Conservation (phyloP, 805 yeast genomes). For the Candida berthetii region DNA sequence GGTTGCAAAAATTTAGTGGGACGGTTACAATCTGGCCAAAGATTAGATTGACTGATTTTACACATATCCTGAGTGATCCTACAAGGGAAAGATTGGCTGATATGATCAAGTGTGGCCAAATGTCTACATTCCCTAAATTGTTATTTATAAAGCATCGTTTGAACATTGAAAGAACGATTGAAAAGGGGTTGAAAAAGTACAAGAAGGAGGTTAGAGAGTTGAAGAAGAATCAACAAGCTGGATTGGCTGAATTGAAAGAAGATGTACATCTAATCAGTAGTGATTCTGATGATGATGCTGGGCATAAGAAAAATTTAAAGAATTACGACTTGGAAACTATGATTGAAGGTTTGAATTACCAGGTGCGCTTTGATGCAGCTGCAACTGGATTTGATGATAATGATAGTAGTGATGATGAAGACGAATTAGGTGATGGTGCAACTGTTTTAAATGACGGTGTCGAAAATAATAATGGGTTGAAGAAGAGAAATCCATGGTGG, state of each 20-base stretch:
- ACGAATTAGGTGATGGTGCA: not conserved
- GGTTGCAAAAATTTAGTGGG: slow-evolving; percentile 71
- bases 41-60: slow-evolving; percentile 50
- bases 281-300: slow-evolving; percentile 8
- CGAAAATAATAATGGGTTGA: not conserved
- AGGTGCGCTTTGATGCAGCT: slow-evolving; percentile 4
- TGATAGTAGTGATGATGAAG: not conserved
- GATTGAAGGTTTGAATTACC: slow-evolving; percentile 8
- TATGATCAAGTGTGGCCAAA: slow-evolving; percentile 58
- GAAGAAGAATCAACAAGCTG: slow-evolving; percentile 2
- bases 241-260: not conserved
- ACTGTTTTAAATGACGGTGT: not conserved
- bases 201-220: slow-evolving; percentile 6
- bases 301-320: not conserved
- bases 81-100: slow-evolving; percentile 45
- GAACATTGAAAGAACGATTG: slow-evolving; percentile 59
- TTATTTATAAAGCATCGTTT: slow-evolving; percentile 59
- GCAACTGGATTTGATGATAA: not conserved
- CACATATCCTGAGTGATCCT: slow-evolving; percentile 65
- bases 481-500: not conserved
- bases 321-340: slow-evolving; percentile 1
- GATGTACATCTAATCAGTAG: not conserved
- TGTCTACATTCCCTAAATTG: slow-evolving; percentile 59
- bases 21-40: slow-evolving; percentile 75
- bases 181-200: slow-evolving; percentile 35